Evolutionary conservation across 768 basidiomycete species (phyloP), one percentile per base, ranked within the genome.

Genomic region (Termitomyces sp.): DNA sequence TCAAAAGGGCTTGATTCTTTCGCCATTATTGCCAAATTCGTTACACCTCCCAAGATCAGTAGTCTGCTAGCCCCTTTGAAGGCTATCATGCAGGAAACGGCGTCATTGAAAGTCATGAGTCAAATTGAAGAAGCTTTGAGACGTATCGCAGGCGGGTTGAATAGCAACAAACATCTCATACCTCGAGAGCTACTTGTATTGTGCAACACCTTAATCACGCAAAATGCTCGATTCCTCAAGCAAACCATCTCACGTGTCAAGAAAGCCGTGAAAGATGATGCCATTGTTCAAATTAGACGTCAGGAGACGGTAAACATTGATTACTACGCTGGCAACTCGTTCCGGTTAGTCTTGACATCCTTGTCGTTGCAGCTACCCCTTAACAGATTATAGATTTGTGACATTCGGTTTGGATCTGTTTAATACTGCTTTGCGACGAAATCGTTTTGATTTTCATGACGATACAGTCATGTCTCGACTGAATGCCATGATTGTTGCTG

Each of bases 391-490:
- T 60, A 93, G 90, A 26, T 98, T 98, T 64, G 85, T 97, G 31
- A 81, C 85, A 5, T 93, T 99, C 64, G 97, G 97, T 42, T 77
- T 98, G 42, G 94, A 98, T 53, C 76, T 99, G 4, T 88, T 98
- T 67, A 83, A 88, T 63, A 90, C 92, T 4, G 94, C 93, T 0
- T 83, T 92, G 66, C 85, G 91, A 48, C 84, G 94, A 7, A 88
- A 85, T 56, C 87, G 87, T 20, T 94, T 99, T 65, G 87, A 96
- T 67, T 87, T 96, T 66, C 82, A 82, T 26, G 87, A 97, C 63
- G 60, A 77, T 9, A 75, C 81, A n/a, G 77, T 90, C 52, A 78
- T 94, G 57, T 76, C 86, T n/a, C 87, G 94, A 31, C 75, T 99
- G 24, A 93, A 94, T 58, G 82, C 93, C 0, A 89, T 98, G 76